A percentile compares a stretch with the other conserved stretches of the same genome.
Conservation (phyloP, 768 basidiomycete genomes). For the Hortiboletus flavorubellus region DNA sequence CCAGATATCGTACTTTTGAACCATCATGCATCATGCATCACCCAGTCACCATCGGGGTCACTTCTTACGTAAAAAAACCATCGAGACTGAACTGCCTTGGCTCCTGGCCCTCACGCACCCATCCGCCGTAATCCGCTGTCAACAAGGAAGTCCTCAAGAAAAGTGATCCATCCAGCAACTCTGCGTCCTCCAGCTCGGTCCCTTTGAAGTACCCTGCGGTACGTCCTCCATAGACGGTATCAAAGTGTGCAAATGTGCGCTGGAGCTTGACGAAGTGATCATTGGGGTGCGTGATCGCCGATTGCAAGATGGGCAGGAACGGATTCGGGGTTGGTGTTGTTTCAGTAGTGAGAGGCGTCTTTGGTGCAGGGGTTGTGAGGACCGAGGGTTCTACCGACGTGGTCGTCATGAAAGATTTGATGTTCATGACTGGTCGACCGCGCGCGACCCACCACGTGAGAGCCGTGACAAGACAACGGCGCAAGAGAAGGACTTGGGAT, state of each 20-base stretch:
- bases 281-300: slow-evolving; percentile 32
- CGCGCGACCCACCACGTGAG: slow-evolving; percentile 30
- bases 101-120: slow-evolving; percentile 36
- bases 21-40: too few species aligned
- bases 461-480: slow-evolving; percentile 23
- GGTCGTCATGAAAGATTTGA: slow-evolving; percentile 28
- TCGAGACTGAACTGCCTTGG: slow-evolving; percentile 26
- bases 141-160: slow-evolving; percentile 30
- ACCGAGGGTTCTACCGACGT: slow-evolving; percentile 19
- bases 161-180: slow-evolving; percentile 34
- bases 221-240: slow-evolving; percentile 27
- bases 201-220: slow-evolving; percentile 23
- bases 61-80: slow-evolving; percentile 20
- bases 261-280: slow-evolving; percentile 34
- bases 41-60: background rate
- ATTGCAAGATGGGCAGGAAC: slow-evolving; percentile 39
- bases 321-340: slow-evolving; percentile 28
- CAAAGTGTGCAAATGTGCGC: slow-evolving; percentile 32
- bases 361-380: background rate
- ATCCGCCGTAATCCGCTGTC: slow-evolving; percentile 32
- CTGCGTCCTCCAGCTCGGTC: slow-evolving; percentile 30
- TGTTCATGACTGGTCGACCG: slow-evolving; percentile 28
- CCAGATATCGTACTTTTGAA: background rate
- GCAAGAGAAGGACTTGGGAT: slow-evolving; percentile 25
- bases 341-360: slow-evolving; percentile 4